Evolutionary conservation across 768 basidiomycete genomes (phyloP).

Genomic region (Leccinum variicolor): DNA sequence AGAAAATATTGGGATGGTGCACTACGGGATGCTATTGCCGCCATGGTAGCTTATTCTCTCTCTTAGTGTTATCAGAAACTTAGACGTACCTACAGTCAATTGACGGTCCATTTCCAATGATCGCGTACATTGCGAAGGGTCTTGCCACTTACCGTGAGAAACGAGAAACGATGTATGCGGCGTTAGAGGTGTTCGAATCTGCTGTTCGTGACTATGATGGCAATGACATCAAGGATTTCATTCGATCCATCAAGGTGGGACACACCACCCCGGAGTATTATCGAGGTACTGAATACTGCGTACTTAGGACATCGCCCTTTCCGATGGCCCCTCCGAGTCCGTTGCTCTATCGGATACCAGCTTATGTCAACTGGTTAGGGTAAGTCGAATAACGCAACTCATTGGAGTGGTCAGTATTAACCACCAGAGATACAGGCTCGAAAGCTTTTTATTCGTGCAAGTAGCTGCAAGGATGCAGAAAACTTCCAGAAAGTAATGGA

Average conservation of each 20-base stretch:
- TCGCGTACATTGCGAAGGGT: constrained; percentile 4
- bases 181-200: background rate
- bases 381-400: background rate
- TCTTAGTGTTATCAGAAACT: background rate
- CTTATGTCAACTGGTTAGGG: background rate
- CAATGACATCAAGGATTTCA: background rate
- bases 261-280: background rate
- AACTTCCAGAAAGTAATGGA: background rate
- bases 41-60: too few species aligned
- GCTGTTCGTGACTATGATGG: background rate
- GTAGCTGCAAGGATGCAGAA: background rate
- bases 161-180: background rate
- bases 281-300: background rate
- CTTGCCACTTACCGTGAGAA: background rate
- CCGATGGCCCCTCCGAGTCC: background rate
- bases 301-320: constrained; percentile 3
- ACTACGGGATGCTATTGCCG: too few species aligned
- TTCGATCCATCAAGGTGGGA: constrained; percentile 8
- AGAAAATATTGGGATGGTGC: too few species aligned
- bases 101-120: background rate
- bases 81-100: background rate
- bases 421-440: constrained; percentile 1
- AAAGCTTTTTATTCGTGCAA: background rate
- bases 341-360: background rate
- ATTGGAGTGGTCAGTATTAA: background rate